Conservation (phyloP, 768 basidiomycete genomes). For the Phlebiopsis gigantea region DNA sequence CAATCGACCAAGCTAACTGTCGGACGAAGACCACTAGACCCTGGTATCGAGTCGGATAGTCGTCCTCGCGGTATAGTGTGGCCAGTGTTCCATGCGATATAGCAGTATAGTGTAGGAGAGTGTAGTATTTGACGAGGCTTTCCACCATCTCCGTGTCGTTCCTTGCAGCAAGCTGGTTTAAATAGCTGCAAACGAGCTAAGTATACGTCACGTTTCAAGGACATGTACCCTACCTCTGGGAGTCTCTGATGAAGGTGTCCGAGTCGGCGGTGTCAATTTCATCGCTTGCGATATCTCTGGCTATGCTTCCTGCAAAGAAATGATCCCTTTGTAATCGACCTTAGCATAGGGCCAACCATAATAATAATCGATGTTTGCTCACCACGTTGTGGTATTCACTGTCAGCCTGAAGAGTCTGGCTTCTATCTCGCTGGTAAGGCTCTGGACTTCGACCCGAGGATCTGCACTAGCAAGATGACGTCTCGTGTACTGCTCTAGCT, state of each 20-base stretch:
- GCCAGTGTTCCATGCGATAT: conserved; percentile 70
- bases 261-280: conserved; percentile 68
- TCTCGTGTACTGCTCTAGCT: conserved; percentile 63
- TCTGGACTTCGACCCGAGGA: conserved; percentile 74
- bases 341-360: no score
- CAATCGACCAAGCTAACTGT: conserved; percentile 63
- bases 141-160: conserved; percentile 52
- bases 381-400: conserved; percentile 94
- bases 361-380: conserved; percentile 22
- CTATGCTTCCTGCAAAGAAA: conserved; percentile 81
- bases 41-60: conserved; percentile 50
- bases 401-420: conserved; percentile 64
- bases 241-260: conserved; percentile 70
- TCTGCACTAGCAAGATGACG: conserved; percentile 64
- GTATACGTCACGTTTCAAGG: background rate
- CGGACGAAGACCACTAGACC: conserved; percentile 74
- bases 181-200: conserved; percentile 44
- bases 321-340: conserved; percentile 69
- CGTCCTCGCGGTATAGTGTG: conserved; percentile 72
- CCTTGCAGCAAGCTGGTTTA: conserved; percentile 64
- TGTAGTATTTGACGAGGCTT: conserved; percentile 79
- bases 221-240: conserved; percentile 77
- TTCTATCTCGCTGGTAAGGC: conserved; percentile 73
- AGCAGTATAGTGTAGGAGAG: conserved; percentile 73
- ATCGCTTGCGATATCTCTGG: conserved; percentile 86